Base-by-base conservation (phyloP, 1,139 yeast genomes). In the Lodderomyces jiufengensis region DNA sequence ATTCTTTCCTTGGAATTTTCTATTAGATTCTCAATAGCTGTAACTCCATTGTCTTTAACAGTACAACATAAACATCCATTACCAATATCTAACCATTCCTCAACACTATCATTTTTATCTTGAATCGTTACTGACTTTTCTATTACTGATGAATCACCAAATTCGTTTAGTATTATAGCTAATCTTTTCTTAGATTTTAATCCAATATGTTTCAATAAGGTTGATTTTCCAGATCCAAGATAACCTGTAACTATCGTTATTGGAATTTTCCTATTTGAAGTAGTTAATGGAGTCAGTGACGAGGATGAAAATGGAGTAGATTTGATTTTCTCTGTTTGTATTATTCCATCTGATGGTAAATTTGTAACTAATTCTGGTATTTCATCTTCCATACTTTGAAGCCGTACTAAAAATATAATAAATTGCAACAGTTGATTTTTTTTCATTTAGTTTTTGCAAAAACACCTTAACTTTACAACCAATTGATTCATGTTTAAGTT, bases 21-120 rank as follows among this genome's bases (percentile, higher is more conserved):
- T 48, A 92, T 80, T 49, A 92, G 72, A 42, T 86, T 79, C 57
- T 92, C 99, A 42, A 92, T 88, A 0, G 99, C 99, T 26, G 82
- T 70, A 1, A 92, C 97, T 5, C 98, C 98, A 40, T 80, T 84
- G 54, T 90, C 97, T 55, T 87, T 88, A 16, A 94, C 95, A 0
- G 97, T 85, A 51, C 98, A 92, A 55, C 99, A 92, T 35, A 94
- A 70, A 58, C 99, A 92, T 1, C 98, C 98, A 55, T 92, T 92
- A 2, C 96, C 97, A 22, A 92, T 65, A 57, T 92, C 98, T 3
- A 92, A 68, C 98, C 98, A 94, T 55, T 92, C 97, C 51, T 88
- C 86, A 34, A 85, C 83, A 2, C 76, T 59, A 6, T 66, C 67
- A n/a, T 68, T 41, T 15, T 67, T 61, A 47, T 83, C 85, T 45